phyloP scores from a whole-genome alignment of 2,329 filamentous ascomycete species.

The Tympanopsis confertula region DNA sequence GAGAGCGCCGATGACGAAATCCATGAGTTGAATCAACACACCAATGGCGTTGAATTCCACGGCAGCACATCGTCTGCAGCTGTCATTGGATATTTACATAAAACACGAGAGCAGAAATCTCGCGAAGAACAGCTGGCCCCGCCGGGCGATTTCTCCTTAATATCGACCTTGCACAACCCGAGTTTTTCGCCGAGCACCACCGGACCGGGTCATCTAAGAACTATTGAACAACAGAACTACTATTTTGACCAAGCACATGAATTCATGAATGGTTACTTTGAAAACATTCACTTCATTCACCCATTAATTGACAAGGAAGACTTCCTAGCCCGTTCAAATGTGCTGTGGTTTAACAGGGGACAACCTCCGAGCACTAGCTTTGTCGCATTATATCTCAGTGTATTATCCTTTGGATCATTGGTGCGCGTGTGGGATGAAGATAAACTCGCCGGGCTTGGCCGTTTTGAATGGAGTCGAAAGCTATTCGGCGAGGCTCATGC shows the following conservation, averaged over 20 bases:
- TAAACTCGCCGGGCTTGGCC: slow-evolving; percentile 25
- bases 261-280: slow-evolving; percentile 33
- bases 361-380: slow-evolving; percentile 24
- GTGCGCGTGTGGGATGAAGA: slow-evolving; percentile 29
- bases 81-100: slow-evolving; percentile 26
- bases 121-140: slow-evolving; percentile 9
- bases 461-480: slow-evolving; percentile 31
- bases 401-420: slow-evolving; percentile 31
- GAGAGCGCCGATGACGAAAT: slow-evolving; percentile 21
- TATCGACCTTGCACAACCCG: slow-evolving; percentile 31
- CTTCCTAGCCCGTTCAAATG: slow-evolving; percentile 27
- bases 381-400: slow-evolving; percentile 30
- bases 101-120: slow-evolving; percentile 2
- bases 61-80: slow-evolving; percentile 32
- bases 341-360: slow-evolving; percentile 24
- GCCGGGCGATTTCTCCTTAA: slow-evolving; percentile 18
- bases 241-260: slow-evolving; percentile 28
- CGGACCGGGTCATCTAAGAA: background rate
- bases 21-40: slow-evolving; percentile 29
- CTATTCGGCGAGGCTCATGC: slow-evolving; percentile 28
- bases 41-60: slow-evolving; percentile 32
- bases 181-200: slow-evolving; percentile 20
- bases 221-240: slow-evolving; percentile 3
- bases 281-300: slow-evolving; percentile 33
- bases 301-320: slow-evolving; percentile 31